Base-by-base conservation (phyloP, 129 eudicot genomes). In the Arctium minus region DNA sequence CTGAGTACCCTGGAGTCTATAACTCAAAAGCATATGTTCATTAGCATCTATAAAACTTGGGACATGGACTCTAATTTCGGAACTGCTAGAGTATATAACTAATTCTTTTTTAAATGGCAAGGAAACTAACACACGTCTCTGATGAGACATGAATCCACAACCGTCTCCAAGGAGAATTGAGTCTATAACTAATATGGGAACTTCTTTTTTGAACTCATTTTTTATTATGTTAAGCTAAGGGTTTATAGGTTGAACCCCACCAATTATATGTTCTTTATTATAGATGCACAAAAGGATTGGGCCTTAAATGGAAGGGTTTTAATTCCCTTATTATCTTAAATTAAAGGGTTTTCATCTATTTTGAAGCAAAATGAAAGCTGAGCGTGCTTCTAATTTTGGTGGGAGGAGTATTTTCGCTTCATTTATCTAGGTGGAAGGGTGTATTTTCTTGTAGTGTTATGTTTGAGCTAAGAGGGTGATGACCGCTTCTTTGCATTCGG, bases 391-490 rank as follows among this genome's bases (percentile, higher is more conserved):
- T 15, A 76, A 53, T 32, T 15, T 53, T 53, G 17, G n/a, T 6
- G 42, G 6, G 13, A 48, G 9, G 70, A 76, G 48, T 76, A n/a
- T 56, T 50, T 76, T 76, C 5, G n/a, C 48, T 76, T 53, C 11
- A 48, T 53, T 37, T 60, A 62, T 64, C 72, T 22, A 78, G 60
- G 30, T 22, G 15, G 73, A 64, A 39, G 74, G 73, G 39, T 3
- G 7, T 3, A 12, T 65, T 37, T 29, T 65, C 35, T 78, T 37
- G 53, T 29, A 39, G 8, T 67, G 48, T 74, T 74, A 67, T 38
- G 78, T 56, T 70, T 77, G 35, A 76, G 79, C 32, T 78, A 78
- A 72, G 42, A 38, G 79, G 44, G 67, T 80, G 65, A 39, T 77
- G 75, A 39, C 48, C 64, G 77, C 44, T 76, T 79, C 12, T 77